A percentile compares a stretch with the other conserved stretches of the same genome.
phyloP scores from a whole-genome alignment of 2,329 filamentous ascomycete genomes.

The Sporothrix humicola region DNA sequence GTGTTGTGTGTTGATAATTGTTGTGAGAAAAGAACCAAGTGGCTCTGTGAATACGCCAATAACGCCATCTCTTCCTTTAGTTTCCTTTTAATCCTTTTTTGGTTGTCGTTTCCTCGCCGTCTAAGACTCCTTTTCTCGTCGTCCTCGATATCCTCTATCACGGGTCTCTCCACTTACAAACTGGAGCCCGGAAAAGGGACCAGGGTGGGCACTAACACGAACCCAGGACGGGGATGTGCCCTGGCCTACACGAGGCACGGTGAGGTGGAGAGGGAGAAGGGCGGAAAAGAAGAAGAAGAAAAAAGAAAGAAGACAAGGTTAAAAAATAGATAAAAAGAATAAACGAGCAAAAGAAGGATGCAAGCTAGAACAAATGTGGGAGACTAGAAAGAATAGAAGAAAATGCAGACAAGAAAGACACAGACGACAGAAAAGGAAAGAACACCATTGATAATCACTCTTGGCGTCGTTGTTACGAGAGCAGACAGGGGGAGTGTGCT shows the following conservation, averaged over 20 bases:
- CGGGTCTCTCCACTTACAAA: neutral
- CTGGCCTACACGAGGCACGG: constrained; percentile 14
- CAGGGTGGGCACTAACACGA: constrained; percentile 19
- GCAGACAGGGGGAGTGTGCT: neutral
- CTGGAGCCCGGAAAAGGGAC: constrained; percentile 3
- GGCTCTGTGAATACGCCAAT: neutral
- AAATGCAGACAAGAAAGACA: neutral
- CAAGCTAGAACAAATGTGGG: neutral
- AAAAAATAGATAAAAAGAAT: neutral
- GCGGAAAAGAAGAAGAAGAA: neutral
- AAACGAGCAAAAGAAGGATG: neutral
- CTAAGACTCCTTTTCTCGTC: neutral
- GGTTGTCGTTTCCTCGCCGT: neutral
- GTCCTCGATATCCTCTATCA: neutral
- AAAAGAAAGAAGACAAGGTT: neutral
- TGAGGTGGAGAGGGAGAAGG: neutral
- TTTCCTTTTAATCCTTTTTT: neutral
- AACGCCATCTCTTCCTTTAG: neutral
- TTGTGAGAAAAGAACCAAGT: neutral
- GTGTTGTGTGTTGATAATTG: neutral
- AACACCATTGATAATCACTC: neutral
- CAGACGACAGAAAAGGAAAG: neutral
- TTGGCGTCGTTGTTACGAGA: constrained; percentile 5
- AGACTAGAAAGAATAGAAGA: neutral
- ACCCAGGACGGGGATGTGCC: neutral